Evolutionary conservation across 2,329 filamentous ascomycete genomes (phyloP), one percentile per base, ranked within the genome.

Genomic region (Scopulariopsis brevicaulis): DNA sequence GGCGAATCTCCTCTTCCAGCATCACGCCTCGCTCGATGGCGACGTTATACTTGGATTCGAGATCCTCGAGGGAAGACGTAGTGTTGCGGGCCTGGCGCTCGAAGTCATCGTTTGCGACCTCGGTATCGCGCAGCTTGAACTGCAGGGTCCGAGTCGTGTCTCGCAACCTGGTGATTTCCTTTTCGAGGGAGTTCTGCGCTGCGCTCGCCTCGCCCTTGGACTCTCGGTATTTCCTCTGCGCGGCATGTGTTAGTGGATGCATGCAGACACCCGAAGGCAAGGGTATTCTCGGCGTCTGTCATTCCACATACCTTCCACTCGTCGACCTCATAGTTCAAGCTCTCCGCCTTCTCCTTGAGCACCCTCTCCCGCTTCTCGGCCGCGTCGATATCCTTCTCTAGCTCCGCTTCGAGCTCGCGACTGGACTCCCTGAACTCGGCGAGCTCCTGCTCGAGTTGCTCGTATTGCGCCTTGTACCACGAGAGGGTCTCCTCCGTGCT

Each of bases 21-120:
- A 99, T 84, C 28, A 99, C 94, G 11, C 82, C 85, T 57, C 93
- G 81, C 74, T 99, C 94, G 64, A 99, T 95, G 4, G 92, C 84
- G 59, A 95, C 83, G 70, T 96, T 97, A 73, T 94, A 96, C 73
- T 97, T 99, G 62, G 89, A 93, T 73, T 99, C 94, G 71, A 99
- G 79, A 68, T 99, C 94, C 73, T 99, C 94, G 61, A 97, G 82
- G 55, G 93, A 96, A 52, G 92, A 96, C 40, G 90, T 92, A 32
- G 93, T 96, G 72, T 96, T 94, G 65, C 94, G 86, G 64, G 94
- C 93, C 74, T 97, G 93, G 63, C 91, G 86, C 76, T 99, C 94
- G 69, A 93, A 96, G 72, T 99, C 94, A 77, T 99, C 94, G 74
- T 97, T 99, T 69, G 89, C 90, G 58, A 99, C 94, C 73, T 99